Evolutionary conservation across 2,329 filamentous ascomycete genomes (phyloP).

Genomic region (Neonectria punicea): DNA sequence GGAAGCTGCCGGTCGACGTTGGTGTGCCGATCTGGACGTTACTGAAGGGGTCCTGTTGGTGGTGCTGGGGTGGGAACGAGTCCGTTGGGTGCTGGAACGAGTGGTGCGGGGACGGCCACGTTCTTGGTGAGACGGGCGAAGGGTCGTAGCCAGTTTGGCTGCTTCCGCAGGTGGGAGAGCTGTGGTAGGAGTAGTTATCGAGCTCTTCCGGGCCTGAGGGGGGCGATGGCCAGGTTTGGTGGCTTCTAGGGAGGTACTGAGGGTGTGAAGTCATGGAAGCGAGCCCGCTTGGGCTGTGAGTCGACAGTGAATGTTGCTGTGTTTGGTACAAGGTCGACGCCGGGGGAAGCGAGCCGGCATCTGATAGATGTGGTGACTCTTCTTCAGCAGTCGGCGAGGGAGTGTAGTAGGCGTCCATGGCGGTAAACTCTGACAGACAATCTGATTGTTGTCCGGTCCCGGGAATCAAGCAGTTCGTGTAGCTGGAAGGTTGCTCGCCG

Average conservation of each 20-base stretch:
- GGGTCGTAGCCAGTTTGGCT: constrained; percentile 42
- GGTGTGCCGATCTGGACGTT: constrained; percentile 42
- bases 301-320: constrained; percentile 29
- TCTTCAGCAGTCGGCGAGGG: constrained; percentile 36
- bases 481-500: constrained; percentile 44
- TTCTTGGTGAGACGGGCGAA: constrained; percentile 47
- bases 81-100: constrained; percentile 34
- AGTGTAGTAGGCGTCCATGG: constrained; percentile 40
- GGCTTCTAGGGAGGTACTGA: constrained; percentile 35
- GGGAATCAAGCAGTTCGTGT: constrained; percentile 44
- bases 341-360: constrained; percentile 34
- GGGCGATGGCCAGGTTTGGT: constrained; percentile 50
- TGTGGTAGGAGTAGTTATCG: constrained; percentile 50
- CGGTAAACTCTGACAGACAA: constrained; percentile 41
- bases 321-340: constrained; percentile 35
- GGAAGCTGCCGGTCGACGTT: constrained; percentile 35
- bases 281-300: constrained; percentile 35
- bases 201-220: constrained; percentile 51
- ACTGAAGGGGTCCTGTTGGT: constrained; percentile 36
- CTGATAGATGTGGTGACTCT: constrained; percentile 37
- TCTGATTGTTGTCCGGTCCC: constrained; percentile 43
- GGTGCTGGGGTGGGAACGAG: constrained; percentile 31
- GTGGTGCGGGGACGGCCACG: constrained; percentile 47
- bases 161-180: constrained; percentile 44
- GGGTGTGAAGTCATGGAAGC: constrained; percentile 37